Conservation (phyloP, 2,329 filamentous ascomycete genomes). For the Neopestalotiopsis rosae region DNA sequence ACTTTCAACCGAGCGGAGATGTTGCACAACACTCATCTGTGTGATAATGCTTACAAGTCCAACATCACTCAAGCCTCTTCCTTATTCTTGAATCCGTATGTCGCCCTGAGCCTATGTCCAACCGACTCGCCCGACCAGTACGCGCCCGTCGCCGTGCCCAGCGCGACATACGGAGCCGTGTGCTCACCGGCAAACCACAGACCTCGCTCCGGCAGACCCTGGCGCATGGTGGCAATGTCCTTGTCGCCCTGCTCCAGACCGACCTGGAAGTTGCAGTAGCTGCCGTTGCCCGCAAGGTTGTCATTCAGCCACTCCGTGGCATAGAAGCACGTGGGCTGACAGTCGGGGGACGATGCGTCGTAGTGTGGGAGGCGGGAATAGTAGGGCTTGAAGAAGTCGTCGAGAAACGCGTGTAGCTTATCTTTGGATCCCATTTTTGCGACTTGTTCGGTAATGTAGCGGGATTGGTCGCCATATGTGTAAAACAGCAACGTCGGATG, state of each 20-base stretch:
- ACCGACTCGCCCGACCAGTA: conserved; percentile 64
- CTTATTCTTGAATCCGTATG: conserved; percentile 19
- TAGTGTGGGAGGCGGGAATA: conserved; percentile 78
- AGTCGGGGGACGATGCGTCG: conserved; percentile 54
- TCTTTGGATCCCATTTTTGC: conserved; percentile 46
- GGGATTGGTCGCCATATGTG: conserved; percentile 68
- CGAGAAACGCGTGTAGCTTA: conserved; percentile 59
- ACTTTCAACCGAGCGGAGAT: too few species aligned
- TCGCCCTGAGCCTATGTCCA: conserved; percentile 17
- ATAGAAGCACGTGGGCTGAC: conserved; percentile 66
- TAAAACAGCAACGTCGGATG: conserved; percentile 91
- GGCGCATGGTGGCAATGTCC: conserved; percentile 70
- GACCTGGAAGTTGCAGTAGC: conserved; percentile 85
- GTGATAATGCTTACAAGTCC: neutral
- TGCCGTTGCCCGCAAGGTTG: conserved; percentile 79
- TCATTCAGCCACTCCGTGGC: conserved; percentile 82
- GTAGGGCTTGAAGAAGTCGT: conserved; percentile 77
- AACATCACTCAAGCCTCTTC: neutral
- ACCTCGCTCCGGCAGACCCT: conserved; percentile 68
- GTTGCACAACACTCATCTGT: too few species aligned
- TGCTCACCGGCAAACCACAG: conserved; percentile 92
- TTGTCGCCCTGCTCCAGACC: conserved; percentile 72
- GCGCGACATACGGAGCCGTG: conserved; percentile 85
- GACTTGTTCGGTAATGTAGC: conserved; percentile 54
- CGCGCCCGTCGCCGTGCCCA: conserved; percentile 88